phyloP scores from a whole-genome alignment of 2,329 filamentous ascomycete species.

The Fonsecaea multimorphosa region DNA sequence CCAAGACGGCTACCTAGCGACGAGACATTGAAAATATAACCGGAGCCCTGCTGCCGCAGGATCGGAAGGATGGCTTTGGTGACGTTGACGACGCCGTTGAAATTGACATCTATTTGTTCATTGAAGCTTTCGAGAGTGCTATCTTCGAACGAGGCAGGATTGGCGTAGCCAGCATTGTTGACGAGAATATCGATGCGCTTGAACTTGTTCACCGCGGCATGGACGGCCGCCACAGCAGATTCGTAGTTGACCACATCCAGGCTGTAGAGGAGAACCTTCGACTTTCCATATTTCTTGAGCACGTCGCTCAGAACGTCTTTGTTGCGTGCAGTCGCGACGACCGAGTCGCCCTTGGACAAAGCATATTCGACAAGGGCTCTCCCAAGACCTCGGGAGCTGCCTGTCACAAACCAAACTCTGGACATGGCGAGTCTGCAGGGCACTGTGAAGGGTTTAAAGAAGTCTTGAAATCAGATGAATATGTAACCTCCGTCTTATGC shows the following conservation, averaged over 20 bases:
- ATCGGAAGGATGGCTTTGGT: slow-evolving; percentile 35
- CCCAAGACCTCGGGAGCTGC: slow-evolving; percentile 45
- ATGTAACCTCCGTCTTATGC: too few species aligned
- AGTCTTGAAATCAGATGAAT: too few species aligned
- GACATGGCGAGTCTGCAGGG: too few species aligned
- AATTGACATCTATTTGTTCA: slow-evolving; percentile 54
- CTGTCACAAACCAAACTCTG: slow-evolving; percentile 45
- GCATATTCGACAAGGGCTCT: slow-evolving; percentile 40
- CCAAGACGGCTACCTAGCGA: slow-evolving; percentile 43
- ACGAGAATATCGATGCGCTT: slow-evolving; percentile 54
- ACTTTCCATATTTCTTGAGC: slow-evolving; percentile 31
- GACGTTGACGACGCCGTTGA: slow-evolving; percentile 47
- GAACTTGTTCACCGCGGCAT: slow-evolving; percentile 14
- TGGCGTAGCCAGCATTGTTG: slow-evolving; percentile 37
- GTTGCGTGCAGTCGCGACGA: slow-evolving; percentile 46
- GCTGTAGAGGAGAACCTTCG: slow-evolving; percentile 38
- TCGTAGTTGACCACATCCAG: slow-evolving; percentile 36
- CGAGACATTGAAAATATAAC: slow-evolving; percentile 45
- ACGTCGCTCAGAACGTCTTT: slow-evolving; percentile 37
- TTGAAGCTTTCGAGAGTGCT: slow-evolving; percentile 50
- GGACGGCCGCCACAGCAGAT: slow-evolving; percentile 6
- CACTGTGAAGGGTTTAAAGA: too few species aligned
- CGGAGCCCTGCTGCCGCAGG: slow-evolving; percentile 44
- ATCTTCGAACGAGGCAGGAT: slow-evolving; percentile 51
- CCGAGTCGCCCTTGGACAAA: slow-evolving; percentile 40